Evolutionary conservation across 208 protist species (phyloP), one percentile per base, ranked within the genome.

Genomic region (Trypanosoma theileri): DNA sequence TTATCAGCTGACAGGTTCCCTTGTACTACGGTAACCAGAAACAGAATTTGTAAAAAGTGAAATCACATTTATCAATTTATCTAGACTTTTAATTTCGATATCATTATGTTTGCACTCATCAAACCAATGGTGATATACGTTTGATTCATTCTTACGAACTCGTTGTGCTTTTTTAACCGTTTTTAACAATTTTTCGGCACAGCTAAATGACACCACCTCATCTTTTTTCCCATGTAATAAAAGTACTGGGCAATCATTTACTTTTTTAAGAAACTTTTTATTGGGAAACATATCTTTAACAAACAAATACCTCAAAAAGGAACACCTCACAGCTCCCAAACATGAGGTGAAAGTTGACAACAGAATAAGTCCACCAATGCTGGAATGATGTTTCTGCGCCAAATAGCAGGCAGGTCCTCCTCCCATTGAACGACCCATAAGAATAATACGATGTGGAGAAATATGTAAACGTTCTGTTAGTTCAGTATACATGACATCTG

Each of bases 351-450:
- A 94, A 22, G 84, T 91, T 51, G 82, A 89, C 24, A 86, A 71
- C 16, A 94, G 58, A 22, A 91, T 77, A 22, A 94, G 52, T 4
- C 83, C 88, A 3, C 68, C 83, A 28, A 94, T 77, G 10, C 78
- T 58, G 7, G 70, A 61, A 59, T 91, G 84, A 64, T 94, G 76
- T 45, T 89, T 80, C 60, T 81, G 44, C 13, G 88, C 88, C 28
- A 94, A 68, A 59, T 91, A 94, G 69, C 79, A 90, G 10, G 88
- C 71, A 2, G 88, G 85, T 0, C 88, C 88, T 10, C 88, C 88
- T 24, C 88, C 88, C 60, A 94, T 76, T n/a, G 83, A 91, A 54
- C 85, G 85, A 41, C 88, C 88, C 53, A 91, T 82, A 1, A 94
- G 55, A 42, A 94, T 53, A 26, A 91, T 82, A 21, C 55, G 70